Conservation (phyloP, 1,139 yeast species). For the Insectozyma bohioensis region DNA sequence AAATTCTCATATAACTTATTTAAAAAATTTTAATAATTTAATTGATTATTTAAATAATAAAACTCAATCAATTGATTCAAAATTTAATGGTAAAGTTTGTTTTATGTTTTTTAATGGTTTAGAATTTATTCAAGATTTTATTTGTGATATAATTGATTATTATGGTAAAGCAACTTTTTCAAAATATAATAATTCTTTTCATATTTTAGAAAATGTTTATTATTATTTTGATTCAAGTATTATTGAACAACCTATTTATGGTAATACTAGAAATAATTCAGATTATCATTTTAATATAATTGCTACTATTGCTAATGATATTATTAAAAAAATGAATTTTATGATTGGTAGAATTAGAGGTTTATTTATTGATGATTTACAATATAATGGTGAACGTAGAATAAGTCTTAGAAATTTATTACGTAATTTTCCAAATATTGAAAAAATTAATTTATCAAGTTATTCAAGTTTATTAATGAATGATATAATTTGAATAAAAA, state of each 20-base stretch:
- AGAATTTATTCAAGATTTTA: constrained; percentile 30
- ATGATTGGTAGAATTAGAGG: constrained; percentile 36
- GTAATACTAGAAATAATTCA: background rate
- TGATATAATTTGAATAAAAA: constrained; percentile 14
- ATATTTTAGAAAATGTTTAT: constrained; percentile 27
- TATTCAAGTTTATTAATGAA: constrained; percentile 16
- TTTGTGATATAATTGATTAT: constrained; percentile 33
- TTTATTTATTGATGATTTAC: constrained; percentile 34
- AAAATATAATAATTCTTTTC: constrained; percentile 1
- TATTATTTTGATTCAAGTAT: constrained; percentile 37
- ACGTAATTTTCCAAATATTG: constrained; percentile 35
- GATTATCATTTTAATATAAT: constrained; percentile 24
- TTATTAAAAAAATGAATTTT: constrained; percentile 34
- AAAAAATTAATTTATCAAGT: constrained; percentile 31
- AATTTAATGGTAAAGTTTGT: constrained; percentile 31
- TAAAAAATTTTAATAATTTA: constrained; percentile 28
- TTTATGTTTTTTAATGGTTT: constrained; percentile 45
- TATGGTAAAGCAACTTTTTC: constrained; percentile 17
- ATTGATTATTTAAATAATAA: constrained; percentile 17
- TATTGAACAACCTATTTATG: constrained; percentile 5
- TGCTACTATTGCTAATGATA: constrained; percentile 35
- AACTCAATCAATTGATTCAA: background rate
- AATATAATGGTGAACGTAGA: constrained; percentile 33
- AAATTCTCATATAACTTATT: constrained; percentile 26
- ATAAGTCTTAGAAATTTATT: constrained; percentile 32